These are phyloP conservation scores for Aphanocladium album DNA, from an alignment of 2,329 filamentous ascomycete species.

Conservation along the genomic window DNA sequence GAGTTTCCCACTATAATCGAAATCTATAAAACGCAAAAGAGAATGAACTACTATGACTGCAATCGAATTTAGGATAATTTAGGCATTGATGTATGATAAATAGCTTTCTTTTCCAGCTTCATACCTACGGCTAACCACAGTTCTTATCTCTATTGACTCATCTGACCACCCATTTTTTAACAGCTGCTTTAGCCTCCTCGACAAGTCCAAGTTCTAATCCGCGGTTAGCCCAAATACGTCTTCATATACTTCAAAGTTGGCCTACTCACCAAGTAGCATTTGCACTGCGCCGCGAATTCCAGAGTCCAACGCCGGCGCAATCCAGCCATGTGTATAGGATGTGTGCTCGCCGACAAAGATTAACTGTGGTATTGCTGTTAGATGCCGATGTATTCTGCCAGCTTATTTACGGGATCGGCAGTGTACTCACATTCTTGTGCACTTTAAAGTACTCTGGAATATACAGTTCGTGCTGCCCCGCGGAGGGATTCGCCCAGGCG, in stretches of 20 bases:
- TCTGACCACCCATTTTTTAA: constrained; percentile 63
- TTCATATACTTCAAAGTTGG: too few species aligned
- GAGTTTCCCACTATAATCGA: too few species aligned
- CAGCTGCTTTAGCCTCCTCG: constrained; percentile 62
- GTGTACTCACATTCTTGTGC: constrained; percentile 42
- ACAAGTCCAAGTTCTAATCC: constrained; percentile 57
- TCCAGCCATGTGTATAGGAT: constrained; percentile 67
- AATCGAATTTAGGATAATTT: too few species aligned
- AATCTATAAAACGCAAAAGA: too few species aligned
- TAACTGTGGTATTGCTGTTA: constrained; percentile 16
- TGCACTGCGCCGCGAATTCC: constrained; percentile 62
- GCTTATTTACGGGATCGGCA: neutral
- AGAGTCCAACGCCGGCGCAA: constrained; percentile 61
- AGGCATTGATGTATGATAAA: too few species aligned
- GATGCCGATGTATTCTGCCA: neutral
- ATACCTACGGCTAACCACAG: too few species aligned
- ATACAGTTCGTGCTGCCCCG: constrained; percentile 65
- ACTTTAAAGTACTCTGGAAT: constrained; percentile 70
- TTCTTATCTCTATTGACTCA: constrained; percentile 23
- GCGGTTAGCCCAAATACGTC: neutral
- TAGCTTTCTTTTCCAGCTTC: too few species aligned
- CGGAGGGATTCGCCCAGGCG: constrained; percentile 55
- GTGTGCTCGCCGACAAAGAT: constrained; percentile 68
- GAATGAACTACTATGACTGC: too few species aligned
- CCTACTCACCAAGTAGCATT: constrained; percentile 27